These are phyloP conservation scores for Prinsepia uniflora DNA, from an alignment of 306 rosid species.

Conservation along the genomic window DNA sequence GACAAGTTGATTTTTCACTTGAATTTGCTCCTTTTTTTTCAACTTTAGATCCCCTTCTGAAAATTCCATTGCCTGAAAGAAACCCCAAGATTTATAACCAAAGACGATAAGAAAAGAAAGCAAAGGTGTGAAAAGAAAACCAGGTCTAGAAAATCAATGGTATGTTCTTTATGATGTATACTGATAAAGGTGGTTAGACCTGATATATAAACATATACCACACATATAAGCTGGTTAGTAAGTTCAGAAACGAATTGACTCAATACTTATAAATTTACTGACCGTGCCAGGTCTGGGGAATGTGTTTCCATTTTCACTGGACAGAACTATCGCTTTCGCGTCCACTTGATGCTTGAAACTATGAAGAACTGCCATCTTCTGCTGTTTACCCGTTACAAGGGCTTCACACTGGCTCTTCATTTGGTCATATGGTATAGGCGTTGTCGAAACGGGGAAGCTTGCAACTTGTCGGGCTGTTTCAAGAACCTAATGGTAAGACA, in stretches of 20 bases:
- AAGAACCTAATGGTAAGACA: constrained; percentile 57
- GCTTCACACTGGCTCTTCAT: constrained; percentile 97
- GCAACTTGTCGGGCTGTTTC: constrained; percentile 90
- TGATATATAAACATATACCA: background rate
- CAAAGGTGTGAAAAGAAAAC: background rate
- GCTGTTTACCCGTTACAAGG: constrained; percentile 72
- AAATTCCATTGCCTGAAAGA: constrained; percentile 47
- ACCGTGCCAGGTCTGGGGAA: constrained; percentile 46
- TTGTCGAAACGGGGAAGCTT: constrained; percentile 62
- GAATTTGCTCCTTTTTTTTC: constrained; percentile 37
- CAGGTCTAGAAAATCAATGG: background rate
- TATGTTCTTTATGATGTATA: background rate
- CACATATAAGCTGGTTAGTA: background rate
- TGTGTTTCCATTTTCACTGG: constrained; percentile 46
- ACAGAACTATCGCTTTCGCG: constrained; percentile 52
- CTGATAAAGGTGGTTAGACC: background rate
- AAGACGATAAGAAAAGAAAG: constrained; percentile 8
- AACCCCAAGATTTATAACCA: background rate
- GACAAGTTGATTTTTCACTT: constrained; percentile 37
- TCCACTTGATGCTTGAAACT: constrained; percentile 69
- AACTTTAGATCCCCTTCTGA: constrained; percentile 46
- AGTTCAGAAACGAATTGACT: background rate
- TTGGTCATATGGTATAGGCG: constrained; percentile 75
- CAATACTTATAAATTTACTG: constrained; percentile 14
- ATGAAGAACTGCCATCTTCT: constrained; percentile 84